Base-by-base conservation (phyloP, 257 asterid genomes). In the Capsicum chinense region DNA sequence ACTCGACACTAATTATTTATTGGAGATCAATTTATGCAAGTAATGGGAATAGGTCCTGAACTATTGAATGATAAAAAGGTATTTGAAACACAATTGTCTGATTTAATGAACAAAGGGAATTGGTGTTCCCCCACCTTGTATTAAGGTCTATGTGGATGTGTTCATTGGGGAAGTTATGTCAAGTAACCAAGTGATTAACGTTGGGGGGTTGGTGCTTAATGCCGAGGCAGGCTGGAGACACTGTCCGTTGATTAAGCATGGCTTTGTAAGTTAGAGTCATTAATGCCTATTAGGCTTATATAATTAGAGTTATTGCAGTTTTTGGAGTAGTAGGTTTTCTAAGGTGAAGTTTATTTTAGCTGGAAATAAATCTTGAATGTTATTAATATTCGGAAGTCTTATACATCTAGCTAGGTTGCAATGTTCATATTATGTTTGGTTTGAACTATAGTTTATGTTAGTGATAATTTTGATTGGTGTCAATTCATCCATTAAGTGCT, bases 171-270 rank as follows among this genome's bases (percentile, higher is more conserved):
- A 26, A 52, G 47, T 47, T 56, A 52, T 52, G 48, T 33, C 80
- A 76, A 76, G 63, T 76, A 71, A 76, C 63, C 7, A 76, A 52
- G 63, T 76, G 48, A 52, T 76, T 12, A 76, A 50, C 81, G 33
- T 26, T 39, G 5, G 3, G 56, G 56, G 56, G 11, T 10, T 50
- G 9, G 56, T 50, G 56, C 56, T 50, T 50, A 50, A 50, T 50
- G 56, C 56, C 56, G 56, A 50, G 56, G 56, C 9, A 50, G 56
- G 13, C 3, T 50, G 56, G 13, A 7, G 56, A 50, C 11, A 8
- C 56, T 50, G 9, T 50, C 56, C 4, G 56, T 52, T 76, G 81
- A 47, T 50, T 76, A 54, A 76, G 48, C 81, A 26, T 26, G 81
- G 26, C 7, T 76, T 76, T 76, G 81, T 76, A 76, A 52, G 64